Conservation (phyloP, 805 yeast species). For the Spathaspora girioi region DNA sequence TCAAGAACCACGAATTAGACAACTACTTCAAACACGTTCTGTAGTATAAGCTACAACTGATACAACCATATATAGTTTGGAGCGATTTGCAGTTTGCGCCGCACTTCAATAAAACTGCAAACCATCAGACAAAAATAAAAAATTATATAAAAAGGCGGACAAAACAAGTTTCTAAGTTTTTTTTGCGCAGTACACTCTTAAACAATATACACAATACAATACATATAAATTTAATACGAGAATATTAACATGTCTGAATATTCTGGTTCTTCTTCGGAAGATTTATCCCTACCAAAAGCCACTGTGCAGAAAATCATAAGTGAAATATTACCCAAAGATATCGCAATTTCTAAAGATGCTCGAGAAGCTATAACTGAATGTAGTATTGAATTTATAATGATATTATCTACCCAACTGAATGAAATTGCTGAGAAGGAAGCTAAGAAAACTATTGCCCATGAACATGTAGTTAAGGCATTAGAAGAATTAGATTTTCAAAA, state of each 20-base stretch:
- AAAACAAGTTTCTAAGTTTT: background rate
- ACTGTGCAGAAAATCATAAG: conserved; percentile 93
- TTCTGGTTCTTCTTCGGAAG: conserved; percentile 31
- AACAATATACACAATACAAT: background rate
- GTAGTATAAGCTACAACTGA: too few relatives aligned
- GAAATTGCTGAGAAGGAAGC: conserved; percentile 96
- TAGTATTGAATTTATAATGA: conserved; percentile 94
- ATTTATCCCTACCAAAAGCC: conserved; percentile 55
- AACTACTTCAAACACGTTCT: too few relatives aligned
- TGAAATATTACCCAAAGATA: conserved; percentile 85
- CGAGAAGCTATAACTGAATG: conserved; percentile 94
- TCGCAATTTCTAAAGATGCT: conserved; percentile 87
- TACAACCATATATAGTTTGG: too few relatives aligned
- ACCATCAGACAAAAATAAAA: background rate
- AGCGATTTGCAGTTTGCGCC: background rate
- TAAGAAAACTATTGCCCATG: conserved; percentile 94
- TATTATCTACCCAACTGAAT: conserved; percentile 86
- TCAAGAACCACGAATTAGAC: too few relatives aligned
- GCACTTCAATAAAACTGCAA: background rate
- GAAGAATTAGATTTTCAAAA: conserved; percentile 83
- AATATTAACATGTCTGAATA: conserved; percentile 41
- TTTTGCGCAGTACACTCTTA: background rate
- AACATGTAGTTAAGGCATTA: conserved; percentile 88
- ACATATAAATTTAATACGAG: background rate
- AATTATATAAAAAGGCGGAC: background rate